These are phyloP conservation scores for Aspergillus arachidicola DNA, from an alignment of 2,329 filamentous ascomycete genomes.

Conservation along the genomic window DNA sequence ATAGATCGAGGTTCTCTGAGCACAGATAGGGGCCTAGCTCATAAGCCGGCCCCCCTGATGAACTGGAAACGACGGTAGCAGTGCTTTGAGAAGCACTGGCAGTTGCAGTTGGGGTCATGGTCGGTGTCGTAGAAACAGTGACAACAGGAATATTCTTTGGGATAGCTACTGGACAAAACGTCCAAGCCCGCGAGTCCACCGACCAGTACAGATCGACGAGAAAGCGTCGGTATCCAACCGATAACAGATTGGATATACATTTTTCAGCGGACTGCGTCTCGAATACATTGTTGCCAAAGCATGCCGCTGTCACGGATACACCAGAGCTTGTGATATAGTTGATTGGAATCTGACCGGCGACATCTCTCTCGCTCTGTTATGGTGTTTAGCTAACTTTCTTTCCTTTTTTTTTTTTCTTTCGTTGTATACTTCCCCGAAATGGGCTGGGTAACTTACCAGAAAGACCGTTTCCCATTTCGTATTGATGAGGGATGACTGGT, in stretches of 20 bases:
- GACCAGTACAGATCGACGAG: constrained; percentile 68
- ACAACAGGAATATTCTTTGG: constrained; percentile 34
- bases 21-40: constrained; percentile 60
- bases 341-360: constrained; percentile 61
- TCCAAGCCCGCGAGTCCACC: constrained; percentile 55
- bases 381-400: constrained; percentile 13
- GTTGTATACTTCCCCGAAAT: not conserved
- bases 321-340: constrained; percentile 63
- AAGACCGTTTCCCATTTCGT: constrained; percentile 43
- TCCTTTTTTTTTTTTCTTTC: not conserved
- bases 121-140: constrained; percentile 22
- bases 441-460: constrained; percentile 32
- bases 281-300: constrained; percentile 59
- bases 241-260: constrained; percentile 66
- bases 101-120: constrained; percentile 21
- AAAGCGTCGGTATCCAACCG: constrained; percentile 60
- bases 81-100: constrained; percentile 26
- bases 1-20: constrained; percentile 55
- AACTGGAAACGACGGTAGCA: constrained; percentile 25
- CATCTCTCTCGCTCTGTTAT: constrained; percentile 62
- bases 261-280: constrained; percentile 53
- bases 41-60: constrained; percentile 38
- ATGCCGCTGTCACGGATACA: constrained; percentile 60
- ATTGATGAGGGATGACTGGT: constrained; percentile 35
- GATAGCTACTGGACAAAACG: constrained; percentile 62